Conservation (phyloP, 2,329 filamentous ascomycete species). For the Ceratocystis huliohia region DNA sequence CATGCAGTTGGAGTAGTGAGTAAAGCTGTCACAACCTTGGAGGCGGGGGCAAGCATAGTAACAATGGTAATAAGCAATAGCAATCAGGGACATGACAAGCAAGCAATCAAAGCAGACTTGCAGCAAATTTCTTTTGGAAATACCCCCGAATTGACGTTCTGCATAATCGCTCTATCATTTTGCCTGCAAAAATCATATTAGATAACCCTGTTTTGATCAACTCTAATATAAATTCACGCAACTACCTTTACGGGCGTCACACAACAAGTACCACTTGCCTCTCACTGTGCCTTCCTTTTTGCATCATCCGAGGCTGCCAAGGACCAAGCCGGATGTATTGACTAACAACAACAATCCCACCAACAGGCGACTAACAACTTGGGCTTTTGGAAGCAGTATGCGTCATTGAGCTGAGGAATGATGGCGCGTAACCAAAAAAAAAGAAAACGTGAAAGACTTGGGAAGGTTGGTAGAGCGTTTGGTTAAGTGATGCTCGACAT, state of each 20-base stretch:
- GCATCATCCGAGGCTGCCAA: not conserved
- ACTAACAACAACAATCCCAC: not conserved
- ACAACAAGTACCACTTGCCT: not conserved
- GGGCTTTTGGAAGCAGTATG: not conserved
- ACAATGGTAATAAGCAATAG: not conserved
- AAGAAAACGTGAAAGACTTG: not conserved
- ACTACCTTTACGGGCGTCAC: not conserved
- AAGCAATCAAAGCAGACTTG: not conserved
- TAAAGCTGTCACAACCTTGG: not conserved
- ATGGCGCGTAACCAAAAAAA: no score
- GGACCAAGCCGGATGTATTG: not conserved
- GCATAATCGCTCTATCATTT: not conserved
- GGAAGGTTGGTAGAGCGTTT: not conserved
- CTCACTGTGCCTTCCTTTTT: not conserved
- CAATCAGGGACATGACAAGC: not conserved
- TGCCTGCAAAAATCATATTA: not conserved
- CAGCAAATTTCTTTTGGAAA: not conserved
- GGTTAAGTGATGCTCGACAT: not conserved
- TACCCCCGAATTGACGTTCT: no score
- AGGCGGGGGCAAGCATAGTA: not conserved
- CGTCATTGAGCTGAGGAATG: no score
- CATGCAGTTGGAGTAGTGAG: not conserved
- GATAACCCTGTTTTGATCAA: not conserved
- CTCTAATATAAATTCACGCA: not conserved
- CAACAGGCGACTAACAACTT: not conserved